Conservation (phyloP, 148 eudicot genomes). For the Vaccinium macrocarpon region DNA sequence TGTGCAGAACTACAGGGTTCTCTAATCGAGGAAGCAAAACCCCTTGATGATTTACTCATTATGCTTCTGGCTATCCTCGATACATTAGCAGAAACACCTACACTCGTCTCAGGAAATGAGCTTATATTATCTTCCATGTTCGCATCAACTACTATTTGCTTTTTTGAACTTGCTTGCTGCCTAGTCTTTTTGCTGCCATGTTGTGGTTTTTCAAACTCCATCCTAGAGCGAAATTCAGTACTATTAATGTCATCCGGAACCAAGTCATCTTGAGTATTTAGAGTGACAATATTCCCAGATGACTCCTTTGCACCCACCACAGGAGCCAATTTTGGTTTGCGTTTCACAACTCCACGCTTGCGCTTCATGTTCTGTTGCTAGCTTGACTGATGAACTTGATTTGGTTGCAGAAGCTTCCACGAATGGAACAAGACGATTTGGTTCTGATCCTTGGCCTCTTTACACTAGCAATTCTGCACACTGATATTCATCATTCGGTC, state of each 20-base stretch:
- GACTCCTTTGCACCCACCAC: conserved; percentile 19
- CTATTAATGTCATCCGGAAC: conserved; percentile 35
- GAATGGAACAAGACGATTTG: background rate
- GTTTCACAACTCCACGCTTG: conserved; percentile 44
- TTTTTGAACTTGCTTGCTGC: conserved; percentile 26
- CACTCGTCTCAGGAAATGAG: conserved; percentile 23
- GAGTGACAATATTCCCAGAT: conserved; percentile 4
- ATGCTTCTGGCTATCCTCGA: conserved; percentile 23
- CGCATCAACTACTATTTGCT: conserved; percentile 17
- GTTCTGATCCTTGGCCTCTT: conserved; percentile 19
- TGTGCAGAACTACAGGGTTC: conserved; percentile 22
- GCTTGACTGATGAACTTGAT: conserved; percentile 8
- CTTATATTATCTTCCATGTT: conserved; percentile 34
- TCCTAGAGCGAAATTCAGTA: conserved; percentile 17
- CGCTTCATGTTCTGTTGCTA: conserved; percentile 41
- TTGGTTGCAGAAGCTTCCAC: conserved; percentile 12
- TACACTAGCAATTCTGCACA: background rate
- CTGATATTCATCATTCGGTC: background rate
- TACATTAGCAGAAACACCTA: conserved; percentile 20
- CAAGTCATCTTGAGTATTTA: conserved; percentile 26
- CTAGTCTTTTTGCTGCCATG: conserved; percentile 26
- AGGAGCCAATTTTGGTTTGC: conserved; percentile 32
- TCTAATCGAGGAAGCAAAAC: conserved; percentile 18
- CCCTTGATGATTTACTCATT: conserved; percentile 25
- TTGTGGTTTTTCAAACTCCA: conserved; percentile 20